Conservation (phyloP, 768 basidiomycete genomes). For the Rhodosporidiobolus sp. region DNA sequence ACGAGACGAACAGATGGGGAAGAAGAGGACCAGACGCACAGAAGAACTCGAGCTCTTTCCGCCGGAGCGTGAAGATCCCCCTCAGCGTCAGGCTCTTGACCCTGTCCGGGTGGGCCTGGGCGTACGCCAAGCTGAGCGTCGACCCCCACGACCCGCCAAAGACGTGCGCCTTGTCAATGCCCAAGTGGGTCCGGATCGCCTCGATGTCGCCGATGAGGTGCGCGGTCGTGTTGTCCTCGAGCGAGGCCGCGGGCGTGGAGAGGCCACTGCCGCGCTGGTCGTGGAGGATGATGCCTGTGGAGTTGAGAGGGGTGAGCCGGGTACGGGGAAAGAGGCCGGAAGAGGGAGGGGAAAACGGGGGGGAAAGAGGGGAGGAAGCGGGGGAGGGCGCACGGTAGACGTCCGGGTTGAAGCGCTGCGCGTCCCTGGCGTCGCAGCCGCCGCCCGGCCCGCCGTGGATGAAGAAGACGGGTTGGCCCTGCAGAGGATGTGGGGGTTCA, state of each 20-base stretch:
- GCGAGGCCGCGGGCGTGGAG: constrained; percentile 73
- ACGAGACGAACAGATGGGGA: constrained; percentile 58
- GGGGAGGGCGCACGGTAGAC: constrained; percentile 17
- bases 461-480: constrained; percentile 41
- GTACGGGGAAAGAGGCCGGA: background rate
- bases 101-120: constrained; percentile 77
- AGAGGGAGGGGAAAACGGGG: too few species aligned
- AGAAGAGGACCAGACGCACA: constrained; percentile 55
- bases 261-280: constrained; percentile 89
- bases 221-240: constrained; percentile 90
- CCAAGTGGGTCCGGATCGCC: constrained; percentile 64
- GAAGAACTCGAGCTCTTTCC: constrained; percentile 80
- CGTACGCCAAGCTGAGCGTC: constrained; percentile 63
- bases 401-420: constrained; percentile 37
- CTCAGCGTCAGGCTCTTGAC: constrained; percentile 73
- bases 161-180: constrained; percentile 83
- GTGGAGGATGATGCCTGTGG: constrained; percentile 63
- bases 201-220: constrained; percentile 88
- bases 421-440: constrained; percentile 27
- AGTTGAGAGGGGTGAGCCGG: background rate
- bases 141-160: constrained; percentile 86
- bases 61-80: constrained; percentile 70
- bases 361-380: too few species aligned
- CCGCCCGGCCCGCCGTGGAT: constrained; percentile 42
- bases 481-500: background rate